Evolutionary conservation across 176 grass and related monocot species (phyloP).

Genomic region (Pharus latifolius): DNA sequence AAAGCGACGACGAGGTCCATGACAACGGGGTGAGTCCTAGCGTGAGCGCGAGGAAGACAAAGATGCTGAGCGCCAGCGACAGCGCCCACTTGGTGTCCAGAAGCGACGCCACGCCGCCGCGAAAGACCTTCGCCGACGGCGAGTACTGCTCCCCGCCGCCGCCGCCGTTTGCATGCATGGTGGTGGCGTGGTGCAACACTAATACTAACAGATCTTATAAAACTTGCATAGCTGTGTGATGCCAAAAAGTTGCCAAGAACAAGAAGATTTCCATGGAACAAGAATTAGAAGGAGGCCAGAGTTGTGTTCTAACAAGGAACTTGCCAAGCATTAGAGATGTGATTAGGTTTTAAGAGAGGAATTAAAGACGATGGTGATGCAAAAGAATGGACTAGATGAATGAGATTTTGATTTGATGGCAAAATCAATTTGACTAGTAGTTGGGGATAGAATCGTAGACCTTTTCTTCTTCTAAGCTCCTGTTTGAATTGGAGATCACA

Average conservation of each 20-base stretch:
- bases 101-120: neutral
- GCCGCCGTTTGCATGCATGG: constrained; percentile 6
- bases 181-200: neutral
- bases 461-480: too few relatives aligned
- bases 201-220: neutral
- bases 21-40: constrained; percentile 22
- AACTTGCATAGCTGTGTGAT: neutral
- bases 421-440: neutral
- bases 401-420: too few relatives aligned
- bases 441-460: neutral
- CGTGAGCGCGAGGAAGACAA: constrained; percentile 32
- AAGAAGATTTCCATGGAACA: too few relatives aligned
- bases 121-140: constrained; percentile 4
- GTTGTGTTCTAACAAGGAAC: neutral
- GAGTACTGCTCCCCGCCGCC: neutral
- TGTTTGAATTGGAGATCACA: too few relatives aligned
- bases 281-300: too few relatives aligned
- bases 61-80: constrained; percentile 10
- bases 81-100: constrained; percentile 30
- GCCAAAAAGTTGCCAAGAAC: too few relatives aligned
- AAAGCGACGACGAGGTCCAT: neutral
- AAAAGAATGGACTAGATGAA: neutral
- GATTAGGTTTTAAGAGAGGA: neutral
- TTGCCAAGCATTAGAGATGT: neutral
- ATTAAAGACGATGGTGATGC: neutral